Evolutionary conservation across 805 yeast species (phyloP).

Genomic region (Pichia heedii): DNA sequence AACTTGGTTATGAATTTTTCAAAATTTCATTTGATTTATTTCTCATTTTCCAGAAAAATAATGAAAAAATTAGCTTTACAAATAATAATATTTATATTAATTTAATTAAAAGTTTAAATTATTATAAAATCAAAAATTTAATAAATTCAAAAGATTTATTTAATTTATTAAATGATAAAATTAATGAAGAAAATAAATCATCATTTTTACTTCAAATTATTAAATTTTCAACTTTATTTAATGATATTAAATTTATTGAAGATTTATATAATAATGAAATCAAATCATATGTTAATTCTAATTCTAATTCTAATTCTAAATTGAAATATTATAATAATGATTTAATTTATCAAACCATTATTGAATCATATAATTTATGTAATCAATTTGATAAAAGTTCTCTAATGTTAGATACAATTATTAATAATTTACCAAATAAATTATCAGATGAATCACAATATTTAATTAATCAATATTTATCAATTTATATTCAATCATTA

Average conservation of each 20-base stretch:
- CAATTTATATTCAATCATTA: slow-evolving; percentile 23
- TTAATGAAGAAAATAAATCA: slow-evolving; percentile 8
- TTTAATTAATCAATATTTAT: slow-evolving; percentile 16
- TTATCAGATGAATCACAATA: slow-evolving; percentile 6
- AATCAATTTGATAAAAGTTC: slow-evolving; percentile 44
- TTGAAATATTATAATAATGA: slow-evolving; percentile 28
- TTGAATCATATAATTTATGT: slow-evolving; percentile 44
- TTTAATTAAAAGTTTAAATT: slow-evolving; percentile 20
- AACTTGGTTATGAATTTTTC: slow-evolving; percentile 38
- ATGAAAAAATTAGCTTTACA: slow-evolving; percentile 9
- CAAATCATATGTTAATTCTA: background rate
- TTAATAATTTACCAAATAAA: slow-evolving; percentile 22
- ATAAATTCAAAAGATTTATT: slow-evolving; percentile 14
- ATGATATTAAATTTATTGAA: slow-evolving; percentile 32
- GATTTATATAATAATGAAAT: slow-evolving; percentile 22
- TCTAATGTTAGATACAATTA: slow-evolving; percentile 45
- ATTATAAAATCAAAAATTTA: slow-evolving; percentile 16
- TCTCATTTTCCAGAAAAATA: slow-evolving; percentile 19
- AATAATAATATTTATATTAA: slow-evolving; percentile 15
- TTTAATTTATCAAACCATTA: slow-evolving; percentile 40
- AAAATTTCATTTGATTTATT: slow-evolving; percentile 42
- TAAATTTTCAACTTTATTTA: slow-evolving; percentile 30
- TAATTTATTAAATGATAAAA: slow-evolving; percentile 10
- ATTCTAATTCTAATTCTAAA: background rate
- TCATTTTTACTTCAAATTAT: slow-evolving; percentile 32